Percentiles rank a stretch among this genome's conserved stretches.
Evolutionary conservation across 1,284 basidiomycete species (phyloP).

Genomic region (Cryptococcus floricola): DNA sequence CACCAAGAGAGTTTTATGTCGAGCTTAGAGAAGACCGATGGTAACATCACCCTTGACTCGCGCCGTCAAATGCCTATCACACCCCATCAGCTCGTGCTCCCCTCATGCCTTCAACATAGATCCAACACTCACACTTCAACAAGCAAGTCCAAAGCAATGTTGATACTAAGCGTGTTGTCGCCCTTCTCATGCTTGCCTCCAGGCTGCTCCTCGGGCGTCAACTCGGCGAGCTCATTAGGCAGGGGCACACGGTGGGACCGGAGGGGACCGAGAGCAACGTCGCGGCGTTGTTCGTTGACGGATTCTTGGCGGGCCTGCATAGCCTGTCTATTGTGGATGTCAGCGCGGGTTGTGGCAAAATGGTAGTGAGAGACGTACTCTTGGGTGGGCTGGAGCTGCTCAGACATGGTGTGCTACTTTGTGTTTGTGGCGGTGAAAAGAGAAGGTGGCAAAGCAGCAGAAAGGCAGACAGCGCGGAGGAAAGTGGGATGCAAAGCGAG

Average conservation of each 20-base stretch:
- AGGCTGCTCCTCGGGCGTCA: neutral
- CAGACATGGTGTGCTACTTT: too few relatives aligned
- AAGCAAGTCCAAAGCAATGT: neutral
- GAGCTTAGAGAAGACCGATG: slow-evolving; percentile 15
- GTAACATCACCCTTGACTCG: slow-evolving; percentile 22
- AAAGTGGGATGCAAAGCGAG: too few relatives aligned
- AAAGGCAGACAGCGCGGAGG: too few relatives aligned
- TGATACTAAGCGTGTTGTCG: neutral
- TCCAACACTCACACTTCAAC: neutral
- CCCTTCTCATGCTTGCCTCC: slow-evolving; percentile 2
- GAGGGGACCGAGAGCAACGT: neutral
- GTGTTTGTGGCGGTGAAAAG: too few relatives aligned
- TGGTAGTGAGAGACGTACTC: too few relatives aligned
- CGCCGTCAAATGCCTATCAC: slow-evolving; percentile 10
- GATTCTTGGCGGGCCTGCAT: too few relatives aligned
- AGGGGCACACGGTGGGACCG: neutral
- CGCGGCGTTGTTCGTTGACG: neutral
- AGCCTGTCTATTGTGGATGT: too few relatives aligned
- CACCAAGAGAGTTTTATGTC: too few relatives aligned
- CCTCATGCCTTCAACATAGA: neutral
- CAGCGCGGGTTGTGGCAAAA: too few relatives aligned
- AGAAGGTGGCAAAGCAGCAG: too few relatives aligned
- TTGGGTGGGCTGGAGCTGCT: too few relatives aligned
- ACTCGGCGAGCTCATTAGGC: neutral
- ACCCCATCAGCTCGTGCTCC: neutral